Evolutionary conservation across 257 asterid species (phyloP), one percentile per base, ranked within the genome.

Genomic region (Lantana camara): DNA sequence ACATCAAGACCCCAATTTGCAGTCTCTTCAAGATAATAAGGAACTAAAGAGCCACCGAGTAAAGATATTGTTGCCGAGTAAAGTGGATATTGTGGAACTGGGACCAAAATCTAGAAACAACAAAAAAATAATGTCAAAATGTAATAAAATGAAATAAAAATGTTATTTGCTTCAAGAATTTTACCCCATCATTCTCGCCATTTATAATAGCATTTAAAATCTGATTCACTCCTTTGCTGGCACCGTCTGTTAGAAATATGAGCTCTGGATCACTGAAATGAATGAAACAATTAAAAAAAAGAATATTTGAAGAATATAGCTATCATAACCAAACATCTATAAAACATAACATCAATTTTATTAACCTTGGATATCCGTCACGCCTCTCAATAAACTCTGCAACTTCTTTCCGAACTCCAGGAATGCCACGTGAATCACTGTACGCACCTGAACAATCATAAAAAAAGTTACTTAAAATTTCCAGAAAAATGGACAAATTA

Each of bases 201-300:
- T 95, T 91, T 69, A 94, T 88, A 57, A 75, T 70, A 67, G 85
- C 59, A 44, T 88, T 82, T 78, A 91, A 73, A 53, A 85, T 94
- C 86, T 94, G 99, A 84, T 77, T 82, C n/a, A 94, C 99, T 74
- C 98, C 99, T 83, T 91, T 91, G 86, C 99, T 94, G 27, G 99
- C 99, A 60, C 99, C 99, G 64, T 91, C 99, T 8, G 98, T 94
- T 55, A 94, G 88, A 73, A 80, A 94, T 80, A 94, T 86, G 69
- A 86, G 95, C 67, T 94, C 99, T 16, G 99, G 96, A 77, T 91
- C 98, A 79, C 99, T 94, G 95, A 70, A 71, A 90, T 53, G 3
- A 35, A 67, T 22, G 29, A 63, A 48, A 56, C 7, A 44, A 34
- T 32, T 15, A n/a, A 54, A 42, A 49, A 12, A 29, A 46, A 70